Percentiles rank a stretch among this genome's conserved stretches.
These are phyloP conservation scores for Pythium guiyangense DNA, from an alignment of 352 stramenopile genomes.

Conservation along the genomic window DNA sequence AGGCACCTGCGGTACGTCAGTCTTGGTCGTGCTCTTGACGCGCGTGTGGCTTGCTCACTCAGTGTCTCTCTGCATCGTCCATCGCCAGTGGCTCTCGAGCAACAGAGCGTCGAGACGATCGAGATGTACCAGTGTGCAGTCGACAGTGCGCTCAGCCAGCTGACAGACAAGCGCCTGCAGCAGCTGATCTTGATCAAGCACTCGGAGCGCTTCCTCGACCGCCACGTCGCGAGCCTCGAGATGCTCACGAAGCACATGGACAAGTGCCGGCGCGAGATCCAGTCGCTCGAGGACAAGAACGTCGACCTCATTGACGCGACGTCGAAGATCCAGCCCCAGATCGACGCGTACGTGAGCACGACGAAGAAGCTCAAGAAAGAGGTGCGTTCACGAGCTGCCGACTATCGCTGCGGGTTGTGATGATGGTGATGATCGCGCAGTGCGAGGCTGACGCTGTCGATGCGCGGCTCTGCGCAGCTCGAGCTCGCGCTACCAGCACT, in stretches of 20 bases:
- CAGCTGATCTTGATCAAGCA: conserved; percentile 71
- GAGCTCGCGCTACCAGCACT: conserved; percentile 50
- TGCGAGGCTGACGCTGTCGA: conserved; percentile 3
- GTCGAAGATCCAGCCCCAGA: conserved; percentile 48
- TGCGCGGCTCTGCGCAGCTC: conserved; percentile 24
- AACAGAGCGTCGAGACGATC: conserved; percentile 54
- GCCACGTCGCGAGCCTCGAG: conserved; percentile 61
- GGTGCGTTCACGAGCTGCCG: conserved; percentile 18
- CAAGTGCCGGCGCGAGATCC: conserved; percentile 67
- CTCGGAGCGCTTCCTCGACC: conserved; percentile 71
- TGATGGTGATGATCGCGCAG: background rate
- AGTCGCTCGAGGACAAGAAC: conserved; percentile 67
- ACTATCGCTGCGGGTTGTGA: background rate
- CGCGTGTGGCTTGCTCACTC: background rate
- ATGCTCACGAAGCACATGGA: conserved; percentile 69
- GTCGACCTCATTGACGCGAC: conserved; percentile 57
- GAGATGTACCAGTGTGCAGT: conserved; percentile 37
- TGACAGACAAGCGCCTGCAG: conserved; percentile 68
- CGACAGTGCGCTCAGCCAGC: conserved; percentile 30
- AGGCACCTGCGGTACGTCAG: conserved; percentile 41
- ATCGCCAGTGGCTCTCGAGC: conserved; percentile 43
- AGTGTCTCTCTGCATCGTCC: background rate
- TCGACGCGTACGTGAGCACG: conserved; percentile 32
- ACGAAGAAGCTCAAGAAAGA: conserved; percentile 74
- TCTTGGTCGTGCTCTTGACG: background rate